Evolutionary conservation across 2,329 filamentous ascomycete species (phyloP), one percentile per base, ranked within the genome.

Genomic region (Aspergillus aculeatinus): DNA sequence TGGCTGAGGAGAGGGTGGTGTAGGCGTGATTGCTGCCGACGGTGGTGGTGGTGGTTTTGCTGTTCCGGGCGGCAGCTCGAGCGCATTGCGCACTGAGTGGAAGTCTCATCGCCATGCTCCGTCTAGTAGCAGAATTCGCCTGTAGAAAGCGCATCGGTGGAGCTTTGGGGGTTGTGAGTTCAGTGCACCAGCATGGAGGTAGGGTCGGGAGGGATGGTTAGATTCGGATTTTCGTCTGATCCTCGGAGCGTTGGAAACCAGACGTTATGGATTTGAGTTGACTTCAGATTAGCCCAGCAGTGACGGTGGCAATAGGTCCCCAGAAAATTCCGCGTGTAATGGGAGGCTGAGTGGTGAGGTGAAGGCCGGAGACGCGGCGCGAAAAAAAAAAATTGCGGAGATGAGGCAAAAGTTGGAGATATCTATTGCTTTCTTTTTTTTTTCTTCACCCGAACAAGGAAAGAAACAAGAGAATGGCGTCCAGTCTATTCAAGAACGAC

Each of bases 141-240:
- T 19, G 39, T 5, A 44, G 39, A 44, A 44, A 44, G 39, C 39
- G 39, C 39, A 44, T 44, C 39, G 16, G 16, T 16, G 16, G 39
- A 3, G 39, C 5, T 44, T 44, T 19, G 1, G 2, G 5, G 2
- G 6, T 44, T 7, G 39, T 69, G 62, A 55, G 53, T 63, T 53
- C 63, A 62, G 48, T 60, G 62, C 63, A 67, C 66, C 62, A 67
- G 39, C 39, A 44, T 44, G 6, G 14, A 19, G 16, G 39, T 44
- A 44, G 39, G 39, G 3, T 19, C 39, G 16, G 39, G 39, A 19
- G 7, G 6, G 16, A 44, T 7, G 27, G 27, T 29, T 9, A 29
- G 23, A 44, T 7, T 19, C 4, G 16, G 39, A 44, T 44, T 9
- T 7, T 19, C 2, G 39, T 44, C 39, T 16, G 5, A 44, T 44